Evolutionary conservation across 1,284 basidiomycete genomes (phyloP).

Genomic region (Puccinia novopanici): DNA sequence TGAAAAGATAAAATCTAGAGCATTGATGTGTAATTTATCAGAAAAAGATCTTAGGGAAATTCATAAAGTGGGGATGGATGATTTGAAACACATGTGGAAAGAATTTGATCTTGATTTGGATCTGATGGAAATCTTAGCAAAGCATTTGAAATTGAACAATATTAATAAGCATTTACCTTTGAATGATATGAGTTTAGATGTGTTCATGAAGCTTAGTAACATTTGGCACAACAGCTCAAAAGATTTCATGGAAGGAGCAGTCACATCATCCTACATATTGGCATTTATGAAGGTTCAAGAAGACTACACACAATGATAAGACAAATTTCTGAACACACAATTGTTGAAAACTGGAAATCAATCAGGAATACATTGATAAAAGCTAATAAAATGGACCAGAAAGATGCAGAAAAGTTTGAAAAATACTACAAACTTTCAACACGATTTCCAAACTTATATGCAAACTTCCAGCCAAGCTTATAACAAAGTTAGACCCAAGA

Average conservation of each 20-base stretch:
- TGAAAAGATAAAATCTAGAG: background rate
- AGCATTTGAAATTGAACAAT: background rate
- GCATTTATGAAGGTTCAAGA: conserved; percentile 4
- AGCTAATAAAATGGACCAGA: background rate
- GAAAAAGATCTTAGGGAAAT: background rate
- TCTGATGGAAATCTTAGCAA: background rate
- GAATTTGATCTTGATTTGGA: background rate
- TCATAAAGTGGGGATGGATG: background rate
- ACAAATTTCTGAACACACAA: background rate
- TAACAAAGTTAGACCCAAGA: too few relatives aligned
- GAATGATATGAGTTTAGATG: background rate
- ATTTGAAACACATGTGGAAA: background rate
- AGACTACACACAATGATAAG: background rate
- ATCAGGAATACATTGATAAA: background rate
- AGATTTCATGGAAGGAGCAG: background rate
- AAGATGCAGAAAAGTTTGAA: background rate
- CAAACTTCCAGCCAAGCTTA: too few relatives aligned
- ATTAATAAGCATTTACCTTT: background rate
- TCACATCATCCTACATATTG: too few relatives aligned
- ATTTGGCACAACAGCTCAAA: background rate
- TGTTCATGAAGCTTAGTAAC: background rate
- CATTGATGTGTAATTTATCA: background rate
- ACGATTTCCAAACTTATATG: conserved; percentile 1
- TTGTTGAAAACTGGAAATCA: conserved; percentile 3
- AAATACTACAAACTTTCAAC: conserved; percentile 1